Evolutionary conservation across 306 rosid genomes (phyloP).

Genomic region (Pyrus communis): DNA sequence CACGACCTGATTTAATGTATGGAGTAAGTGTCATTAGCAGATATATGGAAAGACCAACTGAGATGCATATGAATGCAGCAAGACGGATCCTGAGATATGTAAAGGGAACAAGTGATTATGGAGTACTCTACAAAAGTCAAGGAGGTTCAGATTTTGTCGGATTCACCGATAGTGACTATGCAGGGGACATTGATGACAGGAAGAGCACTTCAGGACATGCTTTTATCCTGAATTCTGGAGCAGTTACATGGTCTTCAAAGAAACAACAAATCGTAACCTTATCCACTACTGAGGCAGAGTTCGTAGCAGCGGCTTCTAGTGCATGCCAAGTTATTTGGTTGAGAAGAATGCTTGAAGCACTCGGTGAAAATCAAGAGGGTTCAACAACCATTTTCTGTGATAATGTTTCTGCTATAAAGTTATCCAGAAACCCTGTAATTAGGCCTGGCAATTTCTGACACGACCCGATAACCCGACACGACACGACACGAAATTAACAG

Average conservation of each 20-base stretch:
- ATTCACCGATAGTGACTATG: not conserved
- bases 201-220: not conserved
- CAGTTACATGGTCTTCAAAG: not conserved
- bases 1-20: not conserved
- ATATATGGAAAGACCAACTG: not conserved
- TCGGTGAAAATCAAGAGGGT: fast-evolving
- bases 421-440: not conserved
- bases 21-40: not conserved
- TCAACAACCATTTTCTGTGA: not conserved
- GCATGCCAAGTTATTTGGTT: not conserved
- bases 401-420: not conserved
- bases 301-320: fast-evolving
- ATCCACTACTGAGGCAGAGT: not conserved
- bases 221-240: not conserved
- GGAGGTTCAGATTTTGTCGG: not conserved
- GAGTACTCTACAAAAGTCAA: not conserved
- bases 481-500: too few species aligned
- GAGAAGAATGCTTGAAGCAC: not conserved
- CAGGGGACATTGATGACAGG: not conserved
- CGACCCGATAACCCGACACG: too few species aligned
- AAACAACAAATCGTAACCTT: not conserved
- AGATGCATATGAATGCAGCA: not conserved
- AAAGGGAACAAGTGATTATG: not conserved
- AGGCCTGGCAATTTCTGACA: too few species aligned
- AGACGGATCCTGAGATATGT: not conserved